phyloP scores from a whole-genome alignment of 768 basidiomycete species.

The Lactifluus echinatus region DNA sequence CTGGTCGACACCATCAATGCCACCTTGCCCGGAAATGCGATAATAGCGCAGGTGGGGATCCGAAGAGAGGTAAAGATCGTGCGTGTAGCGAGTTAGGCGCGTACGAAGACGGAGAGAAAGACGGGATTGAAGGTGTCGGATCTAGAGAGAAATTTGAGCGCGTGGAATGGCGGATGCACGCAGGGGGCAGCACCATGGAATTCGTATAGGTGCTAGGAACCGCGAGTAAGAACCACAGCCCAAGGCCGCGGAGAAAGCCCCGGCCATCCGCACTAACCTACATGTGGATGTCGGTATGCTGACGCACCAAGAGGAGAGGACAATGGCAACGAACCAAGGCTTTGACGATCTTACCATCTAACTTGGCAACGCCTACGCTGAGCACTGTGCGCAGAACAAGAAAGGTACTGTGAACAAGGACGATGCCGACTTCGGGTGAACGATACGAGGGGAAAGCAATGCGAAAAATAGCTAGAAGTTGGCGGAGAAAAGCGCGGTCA shows the following conservation, averaged over 20 bases:
- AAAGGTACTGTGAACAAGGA: conserved; percentile 75
- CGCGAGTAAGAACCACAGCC: conserved; percentile 83
- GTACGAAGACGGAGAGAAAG: conserved; percentile 78
- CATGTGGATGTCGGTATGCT: neutral
- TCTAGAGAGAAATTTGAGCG: conserved; percentile 35
- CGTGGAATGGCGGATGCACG: neutral
- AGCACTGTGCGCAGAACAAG: conserved; percentile 80
- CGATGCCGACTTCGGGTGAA: conserved; percentile 64
- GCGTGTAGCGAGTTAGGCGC: conserved; percentile 80
- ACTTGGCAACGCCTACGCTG: conserved; percentile 76
- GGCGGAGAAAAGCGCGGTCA: conserved; percentile 58
- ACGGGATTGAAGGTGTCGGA: conserved; percentile 81
- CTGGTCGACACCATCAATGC: conserved; percentile 71
- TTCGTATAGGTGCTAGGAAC: conserved; percentile 95
- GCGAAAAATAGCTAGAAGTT: conserved; percentile 66
- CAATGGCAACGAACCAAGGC: conserved; percentile 50
- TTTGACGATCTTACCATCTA: conserved; percentile 85
- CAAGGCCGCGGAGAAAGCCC: conserved; percentile 76
- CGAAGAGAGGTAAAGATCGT: conserved; percentile 84
- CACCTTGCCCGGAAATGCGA: conserved; percentile 30
- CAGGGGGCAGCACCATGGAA: conserved; percentile 54
- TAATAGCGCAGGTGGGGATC: conserved; percentile 67
- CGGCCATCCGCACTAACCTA: conserved; percentile 74
- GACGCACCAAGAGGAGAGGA: neutral
- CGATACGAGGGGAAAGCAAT: conserved; percentile 57